Percentiles rank a stretch among this genome's conserved stretches.
Conservation (phyloP, 305 asterid species). For the Solanum hybrid region DNA sequence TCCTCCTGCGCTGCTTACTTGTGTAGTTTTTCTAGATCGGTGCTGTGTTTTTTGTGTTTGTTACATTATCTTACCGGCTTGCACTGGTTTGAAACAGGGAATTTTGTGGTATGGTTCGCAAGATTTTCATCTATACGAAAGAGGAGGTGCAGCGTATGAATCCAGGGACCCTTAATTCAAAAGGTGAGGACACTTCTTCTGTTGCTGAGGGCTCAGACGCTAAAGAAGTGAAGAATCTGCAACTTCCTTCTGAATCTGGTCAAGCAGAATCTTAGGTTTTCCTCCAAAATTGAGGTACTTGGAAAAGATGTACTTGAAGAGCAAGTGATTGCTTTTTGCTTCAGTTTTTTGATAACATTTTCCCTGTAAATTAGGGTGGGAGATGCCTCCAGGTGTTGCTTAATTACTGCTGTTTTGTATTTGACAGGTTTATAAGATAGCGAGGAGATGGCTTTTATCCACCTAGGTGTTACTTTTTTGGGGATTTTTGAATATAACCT, state of each 20-base stretch:
- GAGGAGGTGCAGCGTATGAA: constrained; percentile 79
- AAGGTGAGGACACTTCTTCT: constrained; percentile 59
- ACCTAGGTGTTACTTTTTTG: constrained; percentile 6
- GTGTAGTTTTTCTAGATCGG: neutral
- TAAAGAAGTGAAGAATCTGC: constrained; percentile 30
- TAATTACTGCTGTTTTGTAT: neutral
- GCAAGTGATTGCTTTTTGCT: neutral
- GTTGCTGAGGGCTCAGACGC: constrained; percentile 50
- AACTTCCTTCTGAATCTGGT: constrained; percentile 16
- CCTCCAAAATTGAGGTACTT: constrained; percentile 9
- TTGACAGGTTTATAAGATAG: constrained; percentile 2
- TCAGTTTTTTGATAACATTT: neutral
- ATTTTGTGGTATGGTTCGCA: constrained; percentile 83
- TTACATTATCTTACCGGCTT: neutral
- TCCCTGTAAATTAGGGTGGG: neutral
- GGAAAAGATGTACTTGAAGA: neutral
- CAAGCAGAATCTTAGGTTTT: constrained; percentile 15
- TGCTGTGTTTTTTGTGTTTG: neutral
- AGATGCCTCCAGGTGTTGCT: neutral
- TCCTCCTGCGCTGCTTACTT: neutral
- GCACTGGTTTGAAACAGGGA: constrained; percentile 37
- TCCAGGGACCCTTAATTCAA: constrained; percentile 54
- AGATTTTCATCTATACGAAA: constrained; percentile 68
- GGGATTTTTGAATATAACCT: constrained; percentile 8
- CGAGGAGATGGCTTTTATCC: neutral